Evolutionary conservation across 2,329 filamentous ascomycete genomes (phyloP), one percentile per base, ranked within the genome.

Genomic region (Endoconidiophora laricicola): DNA sequence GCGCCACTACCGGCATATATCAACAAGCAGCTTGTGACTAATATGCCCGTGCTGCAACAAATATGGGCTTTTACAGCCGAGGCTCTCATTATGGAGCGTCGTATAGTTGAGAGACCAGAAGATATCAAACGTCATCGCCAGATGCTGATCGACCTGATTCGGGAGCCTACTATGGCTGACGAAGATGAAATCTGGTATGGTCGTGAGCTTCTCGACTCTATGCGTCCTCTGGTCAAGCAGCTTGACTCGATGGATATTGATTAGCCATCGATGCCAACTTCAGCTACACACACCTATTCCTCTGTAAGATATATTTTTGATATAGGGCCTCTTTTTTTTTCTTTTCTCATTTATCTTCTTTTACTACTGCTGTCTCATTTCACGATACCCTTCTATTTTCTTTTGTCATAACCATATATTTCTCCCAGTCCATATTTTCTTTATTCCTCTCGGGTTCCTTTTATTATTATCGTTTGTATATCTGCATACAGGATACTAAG

Each of bases 171-270:
- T 16, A 62, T 71, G 18, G 70, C 71, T 18, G 71, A 76, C 50
- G 70, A 78, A 59, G 77, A 81, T 54, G 72, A 79, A 55, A 81
- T 77, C 74, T 71, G 71, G 65, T 78, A 78, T 56, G 74, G 75
- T 10, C 68, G 68, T 48, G 64, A 62, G 36, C 67, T 69, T 2
- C 69, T 72, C n/a, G 71, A 73, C 33, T 73, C 72, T n/a, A 66
- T 77, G 44, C 67, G 69, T 37, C 73, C 73, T 37, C 68, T 71
- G 10, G 58, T 67, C 1, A 69, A 70, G 53, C 66, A 66, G 16
- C 71, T 70, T 49, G 72, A 75, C 54, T 73, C 76, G 52, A 74
- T 53, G 47, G 53, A 53, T n/a, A 50, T 46, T 48, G 44, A 51
- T 36, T n/a, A 16, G 22, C 37, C 38, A 4, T 38, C 38, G 26